Conservation (phyloP, 2,329 filamentous ascomycete genomes). For the Talaromyces amestolkiae region DNA sequence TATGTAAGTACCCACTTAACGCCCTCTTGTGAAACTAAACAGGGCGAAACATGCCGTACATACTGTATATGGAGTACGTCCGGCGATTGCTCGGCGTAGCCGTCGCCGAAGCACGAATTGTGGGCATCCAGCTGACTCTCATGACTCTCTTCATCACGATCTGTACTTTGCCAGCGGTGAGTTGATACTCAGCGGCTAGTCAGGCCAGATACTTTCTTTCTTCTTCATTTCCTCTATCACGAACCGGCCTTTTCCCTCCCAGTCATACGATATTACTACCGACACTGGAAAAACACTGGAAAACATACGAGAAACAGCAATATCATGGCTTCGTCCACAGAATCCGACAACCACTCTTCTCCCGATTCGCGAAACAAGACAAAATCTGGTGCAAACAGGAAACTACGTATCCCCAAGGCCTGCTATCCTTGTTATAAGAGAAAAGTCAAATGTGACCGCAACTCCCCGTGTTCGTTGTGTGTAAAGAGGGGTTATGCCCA, state of each 20-base stretch:
- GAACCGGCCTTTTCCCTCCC: neutral
- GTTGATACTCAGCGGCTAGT: neutral
- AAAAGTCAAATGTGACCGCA: slow-evolving; percentile 51
- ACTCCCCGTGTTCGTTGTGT: slow-evolving; percentile 48
- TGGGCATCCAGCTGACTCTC: neutral
- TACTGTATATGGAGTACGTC: neutral
- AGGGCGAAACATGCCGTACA: no score
- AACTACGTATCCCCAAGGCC: slow-evolving; percentile 46
- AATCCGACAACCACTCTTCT: slow-evolving; percentile 2
- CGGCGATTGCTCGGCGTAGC: neutral
- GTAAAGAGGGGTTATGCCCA: slow-evolving; percentile 50
- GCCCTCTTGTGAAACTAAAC: neutral
- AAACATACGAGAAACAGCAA: neutral
- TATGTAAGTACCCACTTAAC: neutral
- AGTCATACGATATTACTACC: neutral
- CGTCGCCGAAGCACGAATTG: neutral
- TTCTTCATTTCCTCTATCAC: neutral
- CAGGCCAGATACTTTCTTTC: neutral
- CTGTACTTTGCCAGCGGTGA: no score
- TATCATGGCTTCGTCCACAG: slow-evolving; percentile 7
- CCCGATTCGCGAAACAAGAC: neutral
- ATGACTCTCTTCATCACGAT: neutral
- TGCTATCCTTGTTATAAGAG: slow-evolving; percentile 47
- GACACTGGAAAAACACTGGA: neutral
- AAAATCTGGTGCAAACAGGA: slow-evolving; percentile 21